Conservation (phyloP, 2,329 filamentous ascomycete genomes). For the Fusarium oxysporum region DNA sequence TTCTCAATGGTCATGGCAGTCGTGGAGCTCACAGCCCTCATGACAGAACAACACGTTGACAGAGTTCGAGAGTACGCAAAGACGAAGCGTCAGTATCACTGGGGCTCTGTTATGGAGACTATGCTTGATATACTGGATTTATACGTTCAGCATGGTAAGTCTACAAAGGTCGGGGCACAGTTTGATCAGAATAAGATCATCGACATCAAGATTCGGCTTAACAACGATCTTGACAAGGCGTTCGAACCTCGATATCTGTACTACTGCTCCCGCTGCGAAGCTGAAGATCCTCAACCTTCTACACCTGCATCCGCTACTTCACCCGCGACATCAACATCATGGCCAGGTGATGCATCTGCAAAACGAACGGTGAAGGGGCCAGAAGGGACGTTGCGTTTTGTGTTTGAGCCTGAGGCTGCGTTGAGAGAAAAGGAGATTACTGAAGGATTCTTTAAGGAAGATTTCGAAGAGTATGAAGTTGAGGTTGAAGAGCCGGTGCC, state of each 20-base stretch:
- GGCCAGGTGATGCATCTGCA: conserved; percentile 51
- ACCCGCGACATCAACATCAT: conserved; percentile 54
- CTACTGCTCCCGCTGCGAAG: conserved; percentile 65
- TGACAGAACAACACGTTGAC: conserved; percentile 64
- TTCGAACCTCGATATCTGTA: conserved; percentile 72
- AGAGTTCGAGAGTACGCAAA: conserved; percentile 62
- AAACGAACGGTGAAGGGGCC: conserved; percentile 55
- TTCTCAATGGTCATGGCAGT: conserved; percentile 86
- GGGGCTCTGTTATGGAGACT: conserved; percentile 74
- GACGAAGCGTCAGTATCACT: conserved; percentile 59
- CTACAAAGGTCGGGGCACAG: conserved; percentile 78
- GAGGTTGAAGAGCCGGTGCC: conserved; percentile 77
- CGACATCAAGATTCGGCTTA: conserved; percentile 85
- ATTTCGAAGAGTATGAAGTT: conserved; percentile 81
- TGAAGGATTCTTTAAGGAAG: conserved; percentile 75
- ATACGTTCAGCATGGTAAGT: conserved; percentile 84
- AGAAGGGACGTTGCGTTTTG: conserved; percentile 87
- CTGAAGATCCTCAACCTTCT: conserved; percentile 50
- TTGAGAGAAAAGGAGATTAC: conserved; percentile 76
- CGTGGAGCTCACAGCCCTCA: conserved; percentile 80
- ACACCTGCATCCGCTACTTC: conserved; percentile 51
- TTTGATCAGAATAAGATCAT: conserved; percentile 85
- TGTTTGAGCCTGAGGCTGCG: conserved; percentile 84
- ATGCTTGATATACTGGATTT: conserved; percentile 91
- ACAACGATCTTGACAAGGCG: conserved; percentile 79